A percentile compares a stretch with the other conserved stretches of the same genome.
Evolutionary conservation across 176 grass and related monocot genomes (phyloP).

Genomic region (Zea luxurians): DNA sequence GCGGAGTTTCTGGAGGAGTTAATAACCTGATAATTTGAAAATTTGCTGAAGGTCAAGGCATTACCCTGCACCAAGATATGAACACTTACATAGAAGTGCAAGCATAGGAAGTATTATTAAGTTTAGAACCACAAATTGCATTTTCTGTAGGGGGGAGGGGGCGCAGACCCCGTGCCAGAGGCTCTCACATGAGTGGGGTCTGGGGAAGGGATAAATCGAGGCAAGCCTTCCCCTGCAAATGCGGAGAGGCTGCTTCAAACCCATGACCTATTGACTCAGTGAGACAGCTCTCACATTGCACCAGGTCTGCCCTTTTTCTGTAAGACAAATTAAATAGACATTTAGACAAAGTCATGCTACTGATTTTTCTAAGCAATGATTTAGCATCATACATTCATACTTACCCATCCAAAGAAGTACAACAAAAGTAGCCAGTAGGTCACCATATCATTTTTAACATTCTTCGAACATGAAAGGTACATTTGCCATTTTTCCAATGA

Average conservation of each 20-base stretch:
- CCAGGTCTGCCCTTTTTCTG: background rate
- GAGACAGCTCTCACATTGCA: too few species aligned
- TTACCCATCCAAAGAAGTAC: background rate
- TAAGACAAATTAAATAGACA: background rate
- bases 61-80: constrained; percentile 12
- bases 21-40: constrained; percentile 65
- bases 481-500: constrained; percentile 21
- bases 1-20: constrained; percentile 89
- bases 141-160: too few species aligned
- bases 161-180: too few species aligned
- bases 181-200: too few species aligned
- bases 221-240: too few species aligned
- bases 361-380: constrained; percentile 12
- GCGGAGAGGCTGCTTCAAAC: too few species aligned
- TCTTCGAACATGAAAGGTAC: constrained; percentile 17
- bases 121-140: background rate
- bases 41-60: background rate
- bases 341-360: background rate
- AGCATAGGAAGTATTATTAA: background rate
- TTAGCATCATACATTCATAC: constrained; percentile 3
- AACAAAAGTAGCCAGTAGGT: background rate
- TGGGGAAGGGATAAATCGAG: too few species aligned
- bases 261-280: too few species aligned
- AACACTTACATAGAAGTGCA: constrained; percentile 1
- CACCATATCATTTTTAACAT: constrained; percentile 27